Evolutionary conservation across 164 flowering plant species (phyloP), one percentile per base, ranked within the genome.

Genomic region (Taxillus chinensis): DNA sequence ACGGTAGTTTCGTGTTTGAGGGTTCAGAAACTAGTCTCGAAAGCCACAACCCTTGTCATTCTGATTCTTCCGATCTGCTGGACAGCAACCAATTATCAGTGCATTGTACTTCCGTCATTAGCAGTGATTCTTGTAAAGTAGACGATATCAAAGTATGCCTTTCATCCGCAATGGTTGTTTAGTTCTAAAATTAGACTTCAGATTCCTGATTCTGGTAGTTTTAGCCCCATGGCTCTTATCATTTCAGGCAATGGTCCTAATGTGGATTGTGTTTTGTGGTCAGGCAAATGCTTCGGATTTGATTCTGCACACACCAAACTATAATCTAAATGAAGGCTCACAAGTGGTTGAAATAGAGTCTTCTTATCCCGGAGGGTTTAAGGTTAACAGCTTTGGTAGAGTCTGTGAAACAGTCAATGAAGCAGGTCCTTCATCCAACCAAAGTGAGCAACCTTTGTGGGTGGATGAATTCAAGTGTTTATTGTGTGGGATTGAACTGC

Each of bases 401-500:
- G 16, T 42, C 27, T 27, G 27, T 27, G 27, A 27, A 27, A 27
- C 27, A 27, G 27, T 27, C 27, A 68, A 67, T 65, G 67, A 73
- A 15, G 64, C 67, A 7, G 68, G 43, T 39, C 49, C 73, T 63
- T 67, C 77, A 45, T 55, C 66, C 41, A 60, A 53, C 65, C 68
- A 62, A 41, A 60, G 61, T n/a, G 75, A 71, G n/a, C 69, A 57
- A 7, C 49, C 71, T 41, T 60, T 64, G 13, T 90, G 97, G 99
- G 62, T 85, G 65, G 77, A 90, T 71, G 90, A 78, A 57, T 89
- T 84, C 71, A 83, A 81, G 69, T 93, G 99, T 70, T 83, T 91
- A 2, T 8, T 89, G 27, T 90, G 97, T 75, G 99, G 96, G 37
- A 63, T 70, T 61, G 99, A 93, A 72, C 42, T 93, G 65, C 99